Evolutionary conservation across 163 green algal species (phyloP), one percentile per base, ranked within the genome.

Genomic region (Prototheca cutis): DNA sequence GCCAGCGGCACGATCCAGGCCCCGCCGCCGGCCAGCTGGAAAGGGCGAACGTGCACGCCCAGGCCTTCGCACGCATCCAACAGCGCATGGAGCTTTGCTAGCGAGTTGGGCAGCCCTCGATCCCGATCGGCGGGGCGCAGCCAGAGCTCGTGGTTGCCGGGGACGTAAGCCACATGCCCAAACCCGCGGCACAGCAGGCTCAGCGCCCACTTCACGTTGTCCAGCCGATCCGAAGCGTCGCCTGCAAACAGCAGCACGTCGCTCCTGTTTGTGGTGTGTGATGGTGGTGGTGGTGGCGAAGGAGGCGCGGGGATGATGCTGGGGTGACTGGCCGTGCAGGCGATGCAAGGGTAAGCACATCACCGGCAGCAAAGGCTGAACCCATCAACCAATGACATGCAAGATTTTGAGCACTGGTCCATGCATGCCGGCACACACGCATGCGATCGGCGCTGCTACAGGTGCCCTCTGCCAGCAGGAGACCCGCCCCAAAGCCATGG

Each of bases 71-170:
- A 81, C 32, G 74, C 2, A 31, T 61, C 39, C 67, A 77, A 25
- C 28, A 88, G 62, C 2, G 23, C 17, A 1, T 59, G 49, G 52
- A 86, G 59, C 59, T 88, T 86, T 6, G 59, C 53, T 8, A 63
- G 18, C 0, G 77, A 84, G 34, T 84, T 60, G 24, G 28, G 6
- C 7, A 64, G 10, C 10, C 62, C 62, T 3, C 6, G 15, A 48
- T 30, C 30, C 27, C 60, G 32, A 27, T 56, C 47, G 18, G 24
- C 36, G 18, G 32, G 40, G 6, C 59, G 40, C 27, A 80, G 62
- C 69, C 70, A 83, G 0, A 85, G 56, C 59, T 56, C 77, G 51
- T 89, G 82, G 59, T 89, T 89, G 48, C 82, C 82, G 1, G 71
- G 68, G 10, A 71, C 58, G 65, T 84, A 89, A 33, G 79, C 76